phyloP scores from a whole-genome alignment of 805 yeast genomes.

The Lachancea sp. region DNA sequence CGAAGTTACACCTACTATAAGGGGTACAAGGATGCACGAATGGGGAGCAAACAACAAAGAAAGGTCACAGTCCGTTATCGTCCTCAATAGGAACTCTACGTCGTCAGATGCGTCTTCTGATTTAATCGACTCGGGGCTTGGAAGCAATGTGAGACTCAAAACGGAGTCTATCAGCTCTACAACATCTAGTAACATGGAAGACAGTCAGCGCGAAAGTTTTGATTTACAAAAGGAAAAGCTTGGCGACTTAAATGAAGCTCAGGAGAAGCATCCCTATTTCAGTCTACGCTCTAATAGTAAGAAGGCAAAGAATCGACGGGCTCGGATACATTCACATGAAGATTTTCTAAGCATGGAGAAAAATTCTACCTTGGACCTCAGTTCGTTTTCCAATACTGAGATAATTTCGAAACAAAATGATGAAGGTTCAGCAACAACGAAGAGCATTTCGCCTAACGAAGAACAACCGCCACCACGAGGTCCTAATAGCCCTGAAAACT shows the following conservation, averaged over 20 bases:
- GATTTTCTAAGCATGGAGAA: conserved; percentile 22
- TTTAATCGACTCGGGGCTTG: not conserved
- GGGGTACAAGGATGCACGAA: conserved; percentile 45
- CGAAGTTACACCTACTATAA: conserved; percentile 27
- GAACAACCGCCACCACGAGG: not conserved
- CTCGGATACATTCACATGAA: conserved; percentile 27
- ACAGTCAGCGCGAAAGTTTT: not conserved
- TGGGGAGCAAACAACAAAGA: conserved; percentile 37
- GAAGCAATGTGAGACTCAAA: not conserved
- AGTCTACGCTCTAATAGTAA: conserved; percentile 10
- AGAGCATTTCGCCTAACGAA: too few species aligned
- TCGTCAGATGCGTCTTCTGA: conserved; percentile 10
- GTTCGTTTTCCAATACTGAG: not conserved
- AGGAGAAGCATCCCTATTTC: conserved; percentile 9
- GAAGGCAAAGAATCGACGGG: conserved; percentile 25
- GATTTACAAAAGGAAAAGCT: conserved; percentile 3
- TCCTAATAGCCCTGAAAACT: not conserved
- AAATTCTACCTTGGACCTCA: conserved; percentile 3
- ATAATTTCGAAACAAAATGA: not conserved
- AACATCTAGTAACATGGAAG: conserved; percentile 2
- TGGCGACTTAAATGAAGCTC: not conserved
- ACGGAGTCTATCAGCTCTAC: conserved; percentile 6
- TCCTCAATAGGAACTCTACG: conserved; percentile 16
- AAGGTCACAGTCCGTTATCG: conserved; percentile 19
- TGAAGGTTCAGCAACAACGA: not conserved